Base-by-base conservation (phyloP, 2,329 filamentous ascomycete species). In the Botrytis paeoniae region DNA sequence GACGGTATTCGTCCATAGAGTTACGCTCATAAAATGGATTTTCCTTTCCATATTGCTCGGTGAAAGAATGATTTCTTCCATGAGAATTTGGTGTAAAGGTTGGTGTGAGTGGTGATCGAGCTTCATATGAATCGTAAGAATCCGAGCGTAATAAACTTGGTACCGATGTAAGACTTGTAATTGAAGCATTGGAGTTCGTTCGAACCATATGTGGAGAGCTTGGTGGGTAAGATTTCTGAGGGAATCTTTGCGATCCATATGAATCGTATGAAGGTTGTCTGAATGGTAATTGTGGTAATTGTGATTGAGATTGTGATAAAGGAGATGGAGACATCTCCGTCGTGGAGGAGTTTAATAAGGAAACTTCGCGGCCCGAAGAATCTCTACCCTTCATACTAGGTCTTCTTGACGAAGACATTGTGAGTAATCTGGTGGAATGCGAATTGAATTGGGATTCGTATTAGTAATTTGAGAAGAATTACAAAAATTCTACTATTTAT, bases 111-210 rank as follows among this genome's bases (percentile, higher is more conserved):
- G 89, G 89, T 1, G 88, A 88, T 32, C 84, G 78, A 43, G 86
- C 84, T 72, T 88, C 88, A 77, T 83, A 85, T 79, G 86, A 90
- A 78, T 90, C 89, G 80, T 88, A 90, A 0, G 89, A 90, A 76
- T 89, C 83, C 70, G 88, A 89, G 61, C 88, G 86, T 68, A 87
- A 81, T n/a, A 91, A 84, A 77, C 87, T 86, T 43, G 89, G 88
- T 7, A 77, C 78, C 5, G 77, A 78, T 18, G 72, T 64, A 59
- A 63, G 73, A 73, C 78, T 80, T 16, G 71, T 61, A 6, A 85
- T 85, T 4, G 86, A 86, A 70, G 74, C 78, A 75, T 82, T 73
- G 5, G 79, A 80, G 48, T 73, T 54, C 3, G 75, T 77, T 69
- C 77, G 73, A 48, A 62, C 73, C 76, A 78, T 76, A 32, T 64